These are phyloP conservation scores for Malassezia psittaci DNA, from an alignment of 1,284 basidiomycete species.

Conservation along the genomic window DNA sequence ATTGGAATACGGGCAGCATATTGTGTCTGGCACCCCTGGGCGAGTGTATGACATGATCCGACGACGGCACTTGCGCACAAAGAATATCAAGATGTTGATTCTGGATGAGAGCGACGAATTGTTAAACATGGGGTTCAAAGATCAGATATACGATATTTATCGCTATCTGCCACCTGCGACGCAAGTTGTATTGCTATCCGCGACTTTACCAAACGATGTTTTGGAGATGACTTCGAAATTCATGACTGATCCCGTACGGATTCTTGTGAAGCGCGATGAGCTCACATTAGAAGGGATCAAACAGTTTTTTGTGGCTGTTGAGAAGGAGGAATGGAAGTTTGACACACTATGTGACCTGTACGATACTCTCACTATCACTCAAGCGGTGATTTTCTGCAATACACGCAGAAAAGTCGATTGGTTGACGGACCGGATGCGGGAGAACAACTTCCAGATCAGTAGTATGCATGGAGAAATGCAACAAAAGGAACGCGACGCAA, in stretches of 20 bases:
- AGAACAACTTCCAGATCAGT: slow-evolving; percentile 49
- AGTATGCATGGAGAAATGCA: slow-evolving; percentile 86
- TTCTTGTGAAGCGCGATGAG: slow-evolving; percentile 99
- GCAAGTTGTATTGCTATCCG: slow-evolving; percentile 90
- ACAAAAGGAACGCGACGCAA: slow-evolving; percentile 94
- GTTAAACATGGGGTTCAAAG: slow-evolving; percentile 97
- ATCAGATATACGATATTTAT: slow-evolving; percentile 99
- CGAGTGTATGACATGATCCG: slow-evolving; percentile 99
- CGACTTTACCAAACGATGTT: slow-evolving; percentile 92
- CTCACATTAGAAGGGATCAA: slow-evolving; percentile 98
- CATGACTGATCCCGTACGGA: slow-evolving; percentile 97
- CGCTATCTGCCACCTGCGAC: slow-evolving; percentile 96
- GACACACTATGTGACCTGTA: slow-evolving; percentile 93
- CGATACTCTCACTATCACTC: slow-evolving; percentile 96
- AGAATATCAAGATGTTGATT: slow-evolving; percentile 99
- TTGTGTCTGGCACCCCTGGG: slow-evolving; percentile 93
- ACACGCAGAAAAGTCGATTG: slow-evolving; percentile 98
- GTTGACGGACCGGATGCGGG: slow-evolving; percentile 96
- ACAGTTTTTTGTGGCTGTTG: slow-evolving; percentile 98
- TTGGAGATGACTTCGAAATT: slow-evolving; percentile 99
- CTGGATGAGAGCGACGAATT: slow-evolving; percentile 97
- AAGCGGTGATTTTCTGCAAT: slow-evolving; percentile 99
- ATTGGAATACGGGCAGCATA: slow-evolving; percentile 93
- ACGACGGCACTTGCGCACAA: slow-evolving; percentile 78
- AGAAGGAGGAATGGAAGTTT: slow-evolving; percentile 99